phyloP scores from a whole-genome alignment of 176 grass and related monocot species.

The Luzula sylvatica region DNA sequence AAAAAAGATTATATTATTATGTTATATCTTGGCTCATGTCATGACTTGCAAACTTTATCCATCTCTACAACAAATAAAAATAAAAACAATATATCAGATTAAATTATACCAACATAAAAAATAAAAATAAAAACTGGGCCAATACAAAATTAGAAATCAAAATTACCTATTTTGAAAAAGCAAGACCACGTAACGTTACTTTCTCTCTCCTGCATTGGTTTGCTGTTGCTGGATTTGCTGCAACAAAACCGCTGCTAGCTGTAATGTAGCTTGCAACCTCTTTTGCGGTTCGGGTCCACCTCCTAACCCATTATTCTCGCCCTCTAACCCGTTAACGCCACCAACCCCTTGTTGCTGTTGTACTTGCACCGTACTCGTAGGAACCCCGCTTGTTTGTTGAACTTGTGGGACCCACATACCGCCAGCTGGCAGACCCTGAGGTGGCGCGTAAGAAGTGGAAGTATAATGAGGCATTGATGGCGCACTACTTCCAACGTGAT shows the following conservation, averaged over 20 bases:
- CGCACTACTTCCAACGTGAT: no score
- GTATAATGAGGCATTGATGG: no score
- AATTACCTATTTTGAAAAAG: constrained; percentile 24
- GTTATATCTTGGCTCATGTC: no score
- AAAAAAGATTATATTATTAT: no score
- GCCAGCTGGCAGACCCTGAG: constrained; percentile 16
- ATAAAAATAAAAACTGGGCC: no score
- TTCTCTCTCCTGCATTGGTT: constrained; percentile 37
- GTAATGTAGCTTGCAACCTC: constrained; percentile 82
- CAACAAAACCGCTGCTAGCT: constrained; percentile 74
- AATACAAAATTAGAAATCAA: no score
- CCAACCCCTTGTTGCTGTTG: constrained; percentile 7
- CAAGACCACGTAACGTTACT: constrained; percentile 40
- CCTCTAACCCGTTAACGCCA: not conserved
- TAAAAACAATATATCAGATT: no score
- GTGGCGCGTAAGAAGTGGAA: constrained; percentile 28
- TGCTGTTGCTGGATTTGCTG: constrained; percentile 84
- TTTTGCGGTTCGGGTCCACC: constrained; percentile 66
- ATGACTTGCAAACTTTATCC: no score
- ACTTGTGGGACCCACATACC: constrained; percentile 19
- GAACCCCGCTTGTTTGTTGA: not conserved
- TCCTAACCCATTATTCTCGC: not conserved
- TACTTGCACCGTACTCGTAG: not conserved
- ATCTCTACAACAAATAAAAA: no score
- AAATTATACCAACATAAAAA: no score